These are phyloP conservation scores for Euphorbia schlechtendalii DNA, from an alignment of 441 rosid genomes.

Conservation along the genomic window DNA sequence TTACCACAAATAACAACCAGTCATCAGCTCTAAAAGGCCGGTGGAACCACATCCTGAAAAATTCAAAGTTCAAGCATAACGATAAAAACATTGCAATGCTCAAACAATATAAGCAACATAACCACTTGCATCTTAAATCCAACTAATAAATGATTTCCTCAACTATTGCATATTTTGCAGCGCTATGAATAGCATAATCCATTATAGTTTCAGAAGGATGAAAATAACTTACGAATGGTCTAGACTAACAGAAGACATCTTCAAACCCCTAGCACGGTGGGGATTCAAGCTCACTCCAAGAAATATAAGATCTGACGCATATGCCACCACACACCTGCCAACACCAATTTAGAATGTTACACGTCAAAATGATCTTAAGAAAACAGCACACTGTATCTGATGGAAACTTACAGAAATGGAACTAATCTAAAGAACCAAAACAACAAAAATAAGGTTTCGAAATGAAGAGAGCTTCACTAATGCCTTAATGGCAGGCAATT, in stretches of 20 bases:
- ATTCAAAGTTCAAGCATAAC: not conserved
- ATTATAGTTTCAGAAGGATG: conserved; percentile 1
- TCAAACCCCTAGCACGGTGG: conserved; percentile 61
- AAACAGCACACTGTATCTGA: not conserved
- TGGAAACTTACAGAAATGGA: not conserved
- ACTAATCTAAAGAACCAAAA: not conserved
- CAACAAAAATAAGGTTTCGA: not conserved
- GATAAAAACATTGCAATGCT: too few species aligned
- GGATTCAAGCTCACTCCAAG: conserved; percentile 77
- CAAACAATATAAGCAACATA: too few species aligned
- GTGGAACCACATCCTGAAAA: conserved; percentile 91
- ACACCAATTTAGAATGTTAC: conserved; percentile 11
- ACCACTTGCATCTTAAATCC: too few species aligned
- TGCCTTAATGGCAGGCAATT: not conserved
- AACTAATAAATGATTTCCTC: not conserved
- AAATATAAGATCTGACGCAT: conserved; percentile 80
- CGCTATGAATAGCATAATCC: not conserved
- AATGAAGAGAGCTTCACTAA: too few species aligned
- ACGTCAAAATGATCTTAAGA: not conserved
- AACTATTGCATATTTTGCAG: not conserved
- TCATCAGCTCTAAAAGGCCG: conserved; percentile 79
- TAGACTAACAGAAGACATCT: conserved; percentile 60
- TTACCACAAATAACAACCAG: conserved; percentile 80
- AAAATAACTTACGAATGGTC: conserved; percentile 81
- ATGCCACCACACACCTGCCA: conserved; percentile 90